These are phyloP conservation scores for Sesbania bispinosa DNA, from an alignment of 306 rosid genomes.

Conservation along the genomic window DNA sequence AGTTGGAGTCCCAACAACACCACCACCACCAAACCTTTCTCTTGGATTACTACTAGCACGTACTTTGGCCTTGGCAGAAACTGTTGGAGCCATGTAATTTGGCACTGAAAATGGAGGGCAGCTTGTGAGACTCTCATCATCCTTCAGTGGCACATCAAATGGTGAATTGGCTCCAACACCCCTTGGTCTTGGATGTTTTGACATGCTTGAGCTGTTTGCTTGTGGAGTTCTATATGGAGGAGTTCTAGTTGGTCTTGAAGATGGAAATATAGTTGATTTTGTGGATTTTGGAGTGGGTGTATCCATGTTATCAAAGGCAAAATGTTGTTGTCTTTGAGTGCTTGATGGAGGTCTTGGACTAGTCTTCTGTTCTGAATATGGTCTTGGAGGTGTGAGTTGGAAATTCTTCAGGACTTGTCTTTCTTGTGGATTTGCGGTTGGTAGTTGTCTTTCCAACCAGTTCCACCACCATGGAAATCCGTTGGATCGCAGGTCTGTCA, in stretches of 20 bases:
- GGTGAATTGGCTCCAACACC: conserved; percentile 53
- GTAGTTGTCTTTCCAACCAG: conserved; percentile 87
- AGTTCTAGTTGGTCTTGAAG: conserved; percentile 42
- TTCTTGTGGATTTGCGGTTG: conserved; percentile 50
- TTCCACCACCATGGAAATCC: conserved; percentile 99
- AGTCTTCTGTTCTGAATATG: conserved; percentile 58
- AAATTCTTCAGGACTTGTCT: conserved; percentile 56
- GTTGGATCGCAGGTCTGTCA: conserved; percentile 49
- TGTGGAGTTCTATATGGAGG: conserved; percentile 59
- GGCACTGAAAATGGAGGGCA: conserved; percentile 97
- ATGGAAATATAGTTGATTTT: conserved; percentile 52
- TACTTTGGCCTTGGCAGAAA: conserved; percentile 75
- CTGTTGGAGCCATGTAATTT: conserved; percentile 80
- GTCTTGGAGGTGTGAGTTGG: conserved; percentile 74
- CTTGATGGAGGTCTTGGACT: conserved; percentile 66
- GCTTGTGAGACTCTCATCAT: conserved; percentile 85
- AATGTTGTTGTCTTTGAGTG: conserved; percentile 41
- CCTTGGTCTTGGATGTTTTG: conserved; percentile 49
- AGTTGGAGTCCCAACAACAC: conserved; percentile 24
- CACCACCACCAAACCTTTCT: conserved; percentile 58
- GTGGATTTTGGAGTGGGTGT: conserved; percentile 81
- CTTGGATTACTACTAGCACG: conserved; percentile 67
- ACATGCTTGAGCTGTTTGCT: conserved; percentile 40
- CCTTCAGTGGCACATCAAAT: conserved; percentile 57
- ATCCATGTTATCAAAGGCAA: conserved; percentile 58